These are phyloP conservation scores for Talaromyces marneffei DNA, from an alignment of 2,329 filamentous ascomycete species.

Conservation along the genomic window DNA sequence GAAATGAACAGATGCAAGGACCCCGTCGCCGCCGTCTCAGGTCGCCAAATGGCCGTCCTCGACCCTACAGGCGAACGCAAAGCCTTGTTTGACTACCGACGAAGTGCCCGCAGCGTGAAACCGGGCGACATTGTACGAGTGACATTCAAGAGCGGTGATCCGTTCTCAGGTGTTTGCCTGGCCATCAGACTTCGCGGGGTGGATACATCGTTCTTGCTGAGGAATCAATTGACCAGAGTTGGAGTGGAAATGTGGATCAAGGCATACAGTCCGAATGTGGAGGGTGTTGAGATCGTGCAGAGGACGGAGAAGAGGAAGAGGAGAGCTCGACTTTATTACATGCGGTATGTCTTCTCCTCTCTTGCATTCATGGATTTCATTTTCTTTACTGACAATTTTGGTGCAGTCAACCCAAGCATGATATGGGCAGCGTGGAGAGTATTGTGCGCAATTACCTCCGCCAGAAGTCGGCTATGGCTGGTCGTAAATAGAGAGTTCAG, in stretches of 20 bases:
- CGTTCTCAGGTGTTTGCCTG: conserved; percentile 82
- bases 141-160: conserved; percentile 75
- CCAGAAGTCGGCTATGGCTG: conserved; percentile 44
- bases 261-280: conserved; percentile 82
- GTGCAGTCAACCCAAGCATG: conserved; percentile 66
- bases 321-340: conserved; percentile 81
- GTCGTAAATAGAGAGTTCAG: conserved; percentile 15
- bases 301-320: conserved; percentile 75
- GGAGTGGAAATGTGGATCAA: conserved; percentile 98
- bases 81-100: conserved; percentile 66
- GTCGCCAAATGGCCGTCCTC: conserved; percentile 64
- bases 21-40: conserved; percentile 62
- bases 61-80: conserved; percentile 81
- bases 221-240: conserved; percentile 78
- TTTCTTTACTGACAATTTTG: neutral
- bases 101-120: conserved; percentile 71
- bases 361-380: neutral
- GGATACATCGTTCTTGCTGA: conserved; percentile 79
- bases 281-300: conserved; percentile 91
- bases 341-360: conserved; percentile 52
- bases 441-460: conserved; percentile 64
- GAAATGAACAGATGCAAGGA: conserved; percentile 43
- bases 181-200: conserved; percentile 81
- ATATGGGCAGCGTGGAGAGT: conserved; percentile 78
- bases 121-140: conserved; percentile 89